Evolutionary conservation across 208 protist genomes (phyloP), one percentile per base, ranked within the genome.

Genomic region (Trypanosoma theileri): DNA sequence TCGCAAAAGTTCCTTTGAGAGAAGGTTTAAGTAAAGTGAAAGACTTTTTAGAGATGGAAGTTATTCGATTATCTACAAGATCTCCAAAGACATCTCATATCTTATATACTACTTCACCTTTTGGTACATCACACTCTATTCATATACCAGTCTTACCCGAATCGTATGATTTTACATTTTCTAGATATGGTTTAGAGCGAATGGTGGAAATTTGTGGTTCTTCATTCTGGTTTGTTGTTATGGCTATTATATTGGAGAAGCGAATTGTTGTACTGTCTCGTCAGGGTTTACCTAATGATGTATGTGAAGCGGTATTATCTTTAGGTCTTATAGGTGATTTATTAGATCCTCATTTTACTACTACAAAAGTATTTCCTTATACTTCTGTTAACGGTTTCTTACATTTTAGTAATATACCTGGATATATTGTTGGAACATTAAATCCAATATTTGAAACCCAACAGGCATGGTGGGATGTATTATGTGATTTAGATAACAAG

Each of bases 371-470:
- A 28, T 94, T 94, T 56, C 88, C 88, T 13, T 94, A 90, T 73
- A 80, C 79, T 19, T 89, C 88, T 26, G 78, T 94, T 31, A 91
- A 83, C 66, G 78, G 65, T 44, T 78, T 79, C 10, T 75, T 82
- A 14, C 71, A 81, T 64, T 92, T 94, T 53, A 28, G 73, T n/a
- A 26, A 72, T 64, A 78, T 94, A 9, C 79, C 85, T 4, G 85
- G 88, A 40, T 94, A 92, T 78, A 73, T 94, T 42, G 73, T 91
- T 3, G 88, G 88, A 19, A 91, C 88, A 42, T 61, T 94, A 57
- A 94, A 94, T 60, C 88, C 88, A 51, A 89, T 94, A 41, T 94
- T 94, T 64, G 79, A 84, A 40, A 89, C 82, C 40, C 74, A 79
- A 10, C 68, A 73, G 4, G 65, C 71, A 26, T 91, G 82, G 78